A percentile compares a stretch with the other conserved stretches of the same genome.
phyloP scores from a whole-genome alignment of 805 yeast species.

The Candida caryicola region DNA sequence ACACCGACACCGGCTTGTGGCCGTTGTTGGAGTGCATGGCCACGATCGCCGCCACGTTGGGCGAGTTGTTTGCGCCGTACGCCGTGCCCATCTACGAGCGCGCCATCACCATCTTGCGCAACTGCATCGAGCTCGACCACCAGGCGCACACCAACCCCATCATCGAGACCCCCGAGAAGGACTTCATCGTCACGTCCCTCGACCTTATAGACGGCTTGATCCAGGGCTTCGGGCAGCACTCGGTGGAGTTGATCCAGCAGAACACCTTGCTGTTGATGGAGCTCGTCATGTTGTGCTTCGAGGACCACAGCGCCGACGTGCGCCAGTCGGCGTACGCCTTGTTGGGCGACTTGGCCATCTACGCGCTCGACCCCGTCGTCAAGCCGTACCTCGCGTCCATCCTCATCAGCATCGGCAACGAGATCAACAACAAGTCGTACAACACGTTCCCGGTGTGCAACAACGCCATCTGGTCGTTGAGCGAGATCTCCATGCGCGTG shows the following conservation, averaged over 20 bases:
- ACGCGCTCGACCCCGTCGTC: conserved; percentile 44
- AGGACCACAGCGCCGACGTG: conserved; percentile 80
- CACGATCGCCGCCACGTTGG: conserved; percentile 81
- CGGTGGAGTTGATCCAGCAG: conserved; percentile 51
- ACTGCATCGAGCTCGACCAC: conserved; percentile 65
- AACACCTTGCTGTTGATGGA: conserved; percentile 48
- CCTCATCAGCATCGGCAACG: conserved; percentile 65
- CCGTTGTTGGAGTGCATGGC: conserved; percentile 92
- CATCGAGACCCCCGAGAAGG: conserved; percentile 79
- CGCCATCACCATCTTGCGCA: conserved; percentile 64
- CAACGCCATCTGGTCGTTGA: conserved; percentile 92
- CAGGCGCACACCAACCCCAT: conserved; percentile 63
- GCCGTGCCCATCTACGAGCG: conserved; percentile 84
- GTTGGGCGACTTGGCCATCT: conserved; percentile 83
- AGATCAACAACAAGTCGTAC: conserved; percentile 53
- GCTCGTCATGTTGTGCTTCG: conserved; percentile 64
- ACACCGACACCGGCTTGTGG: conserved; percentile 84
- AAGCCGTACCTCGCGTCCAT: conserved; percentile 50
- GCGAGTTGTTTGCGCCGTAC: conserved; percentile 81
- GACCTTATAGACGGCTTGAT: conserved; percentile 91
- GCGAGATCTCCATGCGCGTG: conserved; percentile 73
- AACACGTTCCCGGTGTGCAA: conserved; percentile 64
- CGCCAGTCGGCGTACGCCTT: conserved; percentile 89
- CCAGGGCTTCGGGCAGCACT: conserved; percentile 75
- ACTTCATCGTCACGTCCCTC: conserved; percentile 81